phyloP scores from a whole-genome alignment of 2,329 filamentous ascomycete genomes.

The Grosmannia clavigera region DNA sequence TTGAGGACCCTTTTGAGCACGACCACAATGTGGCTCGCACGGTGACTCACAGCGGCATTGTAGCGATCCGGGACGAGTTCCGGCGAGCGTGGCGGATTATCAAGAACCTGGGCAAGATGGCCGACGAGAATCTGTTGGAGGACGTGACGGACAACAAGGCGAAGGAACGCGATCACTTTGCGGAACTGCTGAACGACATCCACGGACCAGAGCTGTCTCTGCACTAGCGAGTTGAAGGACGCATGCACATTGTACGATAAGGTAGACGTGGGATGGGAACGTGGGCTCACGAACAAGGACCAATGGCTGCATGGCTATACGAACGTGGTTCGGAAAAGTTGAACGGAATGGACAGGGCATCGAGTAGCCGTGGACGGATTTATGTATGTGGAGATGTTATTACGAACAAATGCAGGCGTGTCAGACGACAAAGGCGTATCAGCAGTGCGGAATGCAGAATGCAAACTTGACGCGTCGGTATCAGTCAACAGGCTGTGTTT shows the following conservation, averaged over 20 bases:
- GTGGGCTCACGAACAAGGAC: background rate
- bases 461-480: too few species aligned
- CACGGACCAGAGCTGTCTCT: conserved; percentile 17
- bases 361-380: background rate
- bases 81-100: conserved; percentile 67
- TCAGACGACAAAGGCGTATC: background rate
- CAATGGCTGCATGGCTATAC: background rate
- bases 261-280: background rate
- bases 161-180: conserved; percentile 23
- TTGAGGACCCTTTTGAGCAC: conserved; percentile 83
- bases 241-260: background rate
- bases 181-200: conserved; percentile 27
- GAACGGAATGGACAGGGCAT: background rate
- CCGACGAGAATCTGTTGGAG: conserved; percentile 37
- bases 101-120: conserved; percentile 32
- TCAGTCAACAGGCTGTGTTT: too few species aligned
- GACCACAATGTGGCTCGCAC: conserved; percentile 83
- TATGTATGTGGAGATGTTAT: background rate
- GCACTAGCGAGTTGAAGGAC: background rate
- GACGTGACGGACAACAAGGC: conserved; percentile 27
- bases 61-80: conserved; percentile 74
- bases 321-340: background rate
- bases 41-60: conserved; percentile 71
- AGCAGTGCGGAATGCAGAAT: background rate
- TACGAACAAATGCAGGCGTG: background rate